A percentile compares a stretch with the other conserved stretches of the same genome.
These are phyloP conservation scores for Thelonectria olida DNA, from an alignment of 2,329 filamentous ascomycete genomes.

Conservation along the genomic window DNA sequence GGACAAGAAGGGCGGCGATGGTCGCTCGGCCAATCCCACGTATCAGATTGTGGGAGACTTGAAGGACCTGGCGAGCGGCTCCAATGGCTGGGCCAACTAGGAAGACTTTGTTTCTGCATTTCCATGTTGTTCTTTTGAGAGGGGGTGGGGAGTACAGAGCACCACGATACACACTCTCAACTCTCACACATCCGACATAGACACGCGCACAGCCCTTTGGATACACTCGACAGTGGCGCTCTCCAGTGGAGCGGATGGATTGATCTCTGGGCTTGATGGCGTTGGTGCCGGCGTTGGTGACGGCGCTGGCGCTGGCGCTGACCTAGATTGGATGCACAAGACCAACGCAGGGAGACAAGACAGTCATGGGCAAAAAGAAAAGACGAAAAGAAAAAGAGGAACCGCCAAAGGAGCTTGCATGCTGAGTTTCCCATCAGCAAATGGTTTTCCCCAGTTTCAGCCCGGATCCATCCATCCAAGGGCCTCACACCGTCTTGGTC, in stretches of 20 bases:
- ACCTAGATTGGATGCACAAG: neutral
- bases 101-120: too few relatives aligned
- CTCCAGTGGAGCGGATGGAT: neutral
- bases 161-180: neutral
- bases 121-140: too few relatives aligned
- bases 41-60: slow-evolving; percentile 53
- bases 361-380: neutral
- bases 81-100: slow-evolving; percentile 38
- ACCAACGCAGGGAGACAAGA: slow-evolving; percentile 6
- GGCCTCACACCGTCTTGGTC: neutral
- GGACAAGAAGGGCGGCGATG: slow-evolving; percentile 53
- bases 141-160: too few relatives aligned
- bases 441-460: slow-evolving; percentile 3
- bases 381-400: slow-evolving; percentile 3
- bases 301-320: slow-evolving; percentile 13
- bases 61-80: slow-evolving; percentile 45
- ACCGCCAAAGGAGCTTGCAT: neutral
- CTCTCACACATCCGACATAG: neutral
- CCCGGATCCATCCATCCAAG: slow-evolving; percentile 4
- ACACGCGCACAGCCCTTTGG: neutral
- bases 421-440: neutral
- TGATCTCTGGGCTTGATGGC: neutral
- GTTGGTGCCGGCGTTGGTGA: slow-evolving; percentile 13
- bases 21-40: slow-evolving; percentile 53
- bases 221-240: neutral